Evolutionary conservation across 129 eudicot genomes (phyloP).

Genomic region (Centella asiatica): DNA sequence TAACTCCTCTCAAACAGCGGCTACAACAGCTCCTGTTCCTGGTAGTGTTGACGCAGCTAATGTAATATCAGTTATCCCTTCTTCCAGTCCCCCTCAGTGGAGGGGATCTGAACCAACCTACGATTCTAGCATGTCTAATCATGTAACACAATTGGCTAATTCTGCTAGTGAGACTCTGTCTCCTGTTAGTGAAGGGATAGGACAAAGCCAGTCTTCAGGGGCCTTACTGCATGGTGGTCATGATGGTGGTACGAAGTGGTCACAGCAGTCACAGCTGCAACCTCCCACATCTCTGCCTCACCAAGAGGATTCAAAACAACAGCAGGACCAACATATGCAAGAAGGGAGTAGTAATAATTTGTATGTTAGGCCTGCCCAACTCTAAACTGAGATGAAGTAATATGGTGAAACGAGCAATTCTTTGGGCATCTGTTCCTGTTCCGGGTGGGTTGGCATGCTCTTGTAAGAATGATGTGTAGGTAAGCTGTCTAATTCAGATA

Average conservation of each 20-base stretch:
- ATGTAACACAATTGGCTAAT: constrained; percentile 26
- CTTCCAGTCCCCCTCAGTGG: constrained; percentile 29
- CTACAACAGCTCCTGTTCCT: neutral
- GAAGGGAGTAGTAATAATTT: constrained; percentile 32
- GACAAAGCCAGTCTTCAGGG: constrained; percentile 36
- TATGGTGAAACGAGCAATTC: constrained; percentile 13
- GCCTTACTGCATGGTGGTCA: constrained; percentile 31
- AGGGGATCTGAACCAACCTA: constrained; percentile 30
- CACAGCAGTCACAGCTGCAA: constrained; percentile 27
- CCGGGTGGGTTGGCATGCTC: constrained; percentile 26
- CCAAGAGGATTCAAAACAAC: constrained; percentile 9
- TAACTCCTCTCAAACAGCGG: constrained; percentile 26
- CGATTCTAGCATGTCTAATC: constrained; percentile 33
- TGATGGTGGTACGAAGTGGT: constrained; percentile 41
- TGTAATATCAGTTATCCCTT: constrained; percentile 22
- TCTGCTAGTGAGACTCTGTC: constrained; percentile 27
- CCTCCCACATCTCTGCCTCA: constrained; percentile 23
- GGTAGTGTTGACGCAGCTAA: constrained; percentile 22
- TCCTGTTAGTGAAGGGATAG: constrained; percentile 26
- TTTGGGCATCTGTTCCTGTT: constrained; percentile 26
- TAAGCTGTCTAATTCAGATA: constrained; percentile 14
- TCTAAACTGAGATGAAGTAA: constrained; percentile 27
- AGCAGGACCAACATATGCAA: constrained; percentile 28
- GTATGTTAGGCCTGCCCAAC: constrained; percentile 23
- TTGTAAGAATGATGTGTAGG: constrained; percentile 47